phyloP scores from a whole-genome alignment of 305 asterid species.

The Plantago lanceolata region DNA sequence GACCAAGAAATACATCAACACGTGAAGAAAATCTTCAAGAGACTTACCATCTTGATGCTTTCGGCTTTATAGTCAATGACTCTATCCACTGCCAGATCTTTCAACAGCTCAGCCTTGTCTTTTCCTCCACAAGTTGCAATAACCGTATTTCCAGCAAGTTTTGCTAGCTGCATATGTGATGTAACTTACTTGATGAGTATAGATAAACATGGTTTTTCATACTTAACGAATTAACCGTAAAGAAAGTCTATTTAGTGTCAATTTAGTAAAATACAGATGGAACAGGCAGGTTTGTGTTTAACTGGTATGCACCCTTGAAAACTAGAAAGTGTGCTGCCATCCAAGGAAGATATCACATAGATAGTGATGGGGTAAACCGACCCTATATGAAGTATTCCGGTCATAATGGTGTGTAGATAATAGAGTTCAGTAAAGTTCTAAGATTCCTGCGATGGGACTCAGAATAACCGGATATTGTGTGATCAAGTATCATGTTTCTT shows the following conservation, averaged over 20 bases:
- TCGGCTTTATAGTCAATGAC: conserved; percentile 82
- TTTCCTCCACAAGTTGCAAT: conserved; percentile 94
- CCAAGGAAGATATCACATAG: background rate
- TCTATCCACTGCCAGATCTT: conserved; percentile 84
- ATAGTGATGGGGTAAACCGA: background rate
- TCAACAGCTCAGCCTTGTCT: conserved; percentile 81
- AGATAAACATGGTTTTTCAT: conserved; percentile 4
- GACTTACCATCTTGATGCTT: conserved; percentile 65
- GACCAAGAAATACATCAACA: conserved; percentile 1
- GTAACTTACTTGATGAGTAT: conserved; percentile 10
- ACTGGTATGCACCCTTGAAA: background rate
- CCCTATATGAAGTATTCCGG: background rate
- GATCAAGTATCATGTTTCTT: background rate
- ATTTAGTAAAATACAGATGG: background rate
- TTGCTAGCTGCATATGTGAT: conserved; percentile 70
- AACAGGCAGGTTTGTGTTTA: background rate
- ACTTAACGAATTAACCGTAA: conserved; percentile 14
- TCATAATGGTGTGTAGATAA: background rate
- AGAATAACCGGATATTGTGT: background rate
- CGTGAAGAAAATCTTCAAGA: conserved; percentile 2
- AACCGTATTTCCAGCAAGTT: conserved; percentile 85
- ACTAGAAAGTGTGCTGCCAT: background rate
- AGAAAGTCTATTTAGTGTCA: conserved; percentile 12
- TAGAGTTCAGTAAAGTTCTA: background rate
- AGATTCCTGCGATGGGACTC: background rate